These are phyloP conservation scores for Biscogniauxia sp. DNA, from an alignment of 2,329 filamentous ascomycete genomes.

Conservation along the genomic window DNA sequence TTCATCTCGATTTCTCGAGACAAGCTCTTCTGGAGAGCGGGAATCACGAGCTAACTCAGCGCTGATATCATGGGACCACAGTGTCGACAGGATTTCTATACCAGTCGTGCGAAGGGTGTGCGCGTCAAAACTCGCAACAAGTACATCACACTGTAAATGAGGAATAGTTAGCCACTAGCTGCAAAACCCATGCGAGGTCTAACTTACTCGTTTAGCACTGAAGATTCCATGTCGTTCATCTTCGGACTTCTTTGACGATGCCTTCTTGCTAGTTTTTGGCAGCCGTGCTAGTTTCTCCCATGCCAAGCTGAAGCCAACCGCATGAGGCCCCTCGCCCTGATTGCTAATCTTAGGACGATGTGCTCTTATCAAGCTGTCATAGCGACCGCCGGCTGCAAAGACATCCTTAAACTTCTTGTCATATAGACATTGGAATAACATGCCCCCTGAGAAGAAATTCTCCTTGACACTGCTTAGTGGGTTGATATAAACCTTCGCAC, in stretches of 20 bases:
- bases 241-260: constrained; percentile 68
- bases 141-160: constrained; percentile 69
- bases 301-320: constrained; percentile 87
- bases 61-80: constrained; percentile 83
- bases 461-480: constrained; percentile 88
- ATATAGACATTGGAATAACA: constrained; percentile 88
- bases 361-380: constrained; percentile 84
- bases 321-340: constrained; percentile 66
- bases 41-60: constrained; percentile 84
- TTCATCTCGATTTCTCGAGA: constrained; percentile 73
- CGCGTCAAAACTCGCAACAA: constrained; percentile 84
- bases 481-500: constrained; percentile 76
- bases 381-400: constrained; percentile 89
- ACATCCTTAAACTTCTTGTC: constrained; percentile 82
- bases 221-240: constrained; percentile 62
- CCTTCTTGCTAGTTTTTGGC: constrained; percentile 51
- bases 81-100: constrained; percentile 70
- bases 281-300: constrained; percentile 79
- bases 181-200: background rate
- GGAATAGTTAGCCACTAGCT: constrained; percentile 5
- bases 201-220: constrained; percentile 59
- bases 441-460: constrained; percentile 80
- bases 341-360: constrained; percentile 69
- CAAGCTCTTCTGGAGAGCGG: constrained; percentile 74
- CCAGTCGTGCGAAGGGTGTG: constrained; percentile 72